Base-by-base conservation (phyloP, 139 green algal species). In the Chlorella sp. region DNA sequence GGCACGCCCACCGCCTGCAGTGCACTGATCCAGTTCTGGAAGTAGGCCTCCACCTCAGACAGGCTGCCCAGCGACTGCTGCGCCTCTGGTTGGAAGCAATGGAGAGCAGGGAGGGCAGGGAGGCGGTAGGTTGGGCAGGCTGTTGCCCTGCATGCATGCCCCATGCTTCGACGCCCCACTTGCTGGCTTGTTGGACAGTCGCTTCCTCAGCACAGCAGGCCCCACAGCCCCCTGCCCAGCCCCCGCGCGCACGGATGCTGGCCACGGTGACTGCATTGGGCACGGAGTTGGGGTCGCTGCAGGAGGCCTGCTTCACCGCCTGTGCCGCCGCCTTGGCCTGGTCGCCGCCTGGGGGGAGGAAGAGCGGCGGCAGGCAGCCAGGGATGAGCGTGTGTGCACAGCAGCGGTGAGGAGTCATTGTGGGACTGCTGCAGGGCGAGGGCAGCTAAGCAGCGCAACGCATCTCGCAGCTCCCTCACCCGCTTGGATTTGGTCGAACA, bases 1-100 rank as follows among this genome's bases (percentile, higher is more conserved):
- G 74, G 55, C 55, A 81, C 32, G 7, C 74, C 74, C 55, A 81
- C 55, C 4, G 74, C 74, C n/a, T 47, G 30, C 32, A 81, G 32
- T 0, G 74, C 74, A 0, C n/a, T 9, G 18, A 69, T 57, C 2
- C 68, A 55, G 2, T 36, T 63, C 12, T 69, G 51, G 74, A 69
- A 81, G 55, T 47, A 81, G 17, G 9, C 23, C 32, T 81, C 74
- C 0, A 81, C 11, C 11, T 38, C 74, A 0, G 23, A 11, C 51
- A 81, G 32, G 23, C 21, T 34, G n/a, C 36, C 30, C 74, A 81
- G 74, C 3, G 20, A 70, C 18, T 81, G 55, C 55, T 81, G 74
- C 0, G 51, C 74, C 74, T 36, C 73, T 80, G 73, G 11, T n/a
- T 9, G 9, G 44, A 9, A 51, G 9, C 44, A 51, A 51, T 51